Evolutionary conservation across 305 asterid species (phyloP).

Genomic region (Fraxinus velutina): DNA sequence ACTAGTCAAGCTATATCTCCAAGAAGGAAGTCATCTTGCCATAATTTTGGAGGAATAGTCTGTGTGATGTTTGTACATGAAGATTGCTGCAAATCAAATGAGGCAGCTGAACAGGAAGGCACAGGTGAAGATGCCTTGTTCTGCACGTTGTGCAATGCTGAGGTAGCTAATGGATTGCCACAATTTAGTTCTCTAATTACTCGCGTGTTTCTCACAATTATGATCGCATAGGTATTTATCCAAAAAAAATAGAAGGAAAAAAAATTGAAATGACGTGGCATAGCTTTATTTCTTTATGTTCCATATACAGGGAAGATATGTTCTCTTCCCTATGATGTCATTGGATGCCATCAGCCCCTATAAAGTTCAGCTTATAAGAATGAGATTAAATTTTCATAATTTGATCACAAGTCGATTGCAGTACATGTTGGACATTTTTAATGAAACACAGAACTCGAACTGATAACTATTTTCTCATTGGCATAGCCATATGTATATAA

Average conservation of each 20-base stretch:
- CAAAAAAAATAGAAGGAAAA: background rate
- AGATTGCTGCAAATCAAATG: constrained; percentile 79
- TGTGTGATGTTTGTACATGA: constrained; percentile 73
- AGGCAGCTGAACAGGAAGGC: constrained; percentile 58
- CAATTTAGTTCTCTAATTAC: constrained; percentile 8
- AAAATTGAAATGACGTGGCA: background rate
- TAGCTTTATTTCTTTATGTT: constrained; percentile 1
- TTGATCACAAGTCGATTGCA: background rate
- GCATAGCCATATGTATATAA: background rate
- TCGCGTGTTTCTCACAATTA: background rate
- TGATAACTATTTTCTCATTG: background rate
- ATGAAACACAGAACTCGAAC: background rate
- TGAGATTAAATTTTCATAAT: background rate
- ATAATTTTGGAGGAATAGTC: constrained; percentile 55
- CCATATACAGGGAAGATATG: background rate
- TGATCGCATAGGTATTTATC: background rate
- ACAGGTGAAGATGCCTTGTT: constrained; percentile 84
- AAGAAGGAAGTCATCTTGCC: constrained; percentile 43
- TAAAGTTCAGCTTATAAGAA: background rate
- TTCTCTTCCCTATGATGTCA: background rate
- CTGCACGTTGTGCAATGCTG: constrained; percentile 95
- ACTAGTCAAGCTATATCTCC: constrained; percentile 44
- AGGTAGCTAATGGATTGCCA: constrained; percentile 52
- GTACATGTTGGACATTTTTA: background rate
- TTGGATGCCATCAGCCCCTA: background rate